These are phyloP conservation scores for Fusarium nisikadoi DNA, from an alignment of 2,329 filamentous ascomycete genomes.

Conservation along the genomic window DNA sequence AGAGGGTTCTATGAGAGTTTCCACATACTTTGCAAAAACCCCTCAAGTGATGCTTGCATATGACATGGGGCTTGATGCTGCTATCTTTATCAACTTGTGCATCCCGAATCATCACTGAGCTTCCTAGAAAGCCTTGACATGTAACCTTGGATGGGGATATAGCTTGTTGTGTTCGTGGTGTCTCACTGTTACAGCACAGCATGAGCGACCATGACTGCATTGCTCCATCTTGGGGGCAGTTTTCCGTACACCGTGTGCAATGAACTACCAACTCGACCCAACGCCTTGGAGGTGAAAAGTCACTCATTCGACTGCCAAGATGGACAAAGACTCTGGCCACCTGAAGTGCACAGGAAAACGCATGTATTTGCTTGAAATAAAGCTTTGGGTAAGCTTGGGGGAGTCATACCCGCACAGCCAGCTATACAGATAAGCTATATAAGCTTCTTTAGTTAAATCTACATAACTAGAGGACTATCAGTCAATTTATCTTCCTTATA, in stretches of 20 bases:
- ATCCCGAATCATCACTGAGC: slow-evolving; percentile 4
- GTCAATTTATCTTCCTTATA: no score
- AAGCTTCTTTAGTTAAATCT: no score
- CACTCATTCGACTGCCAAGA: slow-evolving; percentile 21
- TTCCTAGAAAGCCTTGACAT: neutral
- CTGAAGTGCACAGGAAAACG: neutral
- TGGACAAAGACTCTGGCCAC: neutral
- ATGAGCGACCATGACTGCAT: slow-evolving; percentile 10
- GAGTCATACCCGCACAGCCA: no score
- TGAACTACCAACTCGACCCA: slow-evolving; percentile 2
- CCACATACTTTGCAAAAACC: neutral
- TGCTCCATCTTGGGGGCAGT: slow-evolving; percentile 6
- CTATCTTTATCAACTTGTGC: slow-evolving; percentile 30
- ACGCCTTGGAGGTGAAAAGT: slow-evolving; percentile 13
- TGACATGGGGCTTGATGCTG: slow-evolving; percentile 3
- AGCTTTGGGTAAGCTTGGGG: no score
- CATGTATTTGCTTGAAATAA: neutral
- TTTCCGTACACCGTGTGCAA: slow-evolving; percentile 13
- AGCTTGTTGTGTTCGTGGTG: slow-evolving; percentile 10
- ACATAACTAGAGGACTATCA: no score
- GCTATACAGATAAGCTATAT: no score
- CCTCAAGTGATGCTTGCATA: neutral
- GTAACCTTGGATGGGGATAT: neutral
- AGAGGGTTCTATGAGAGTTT: neutral
- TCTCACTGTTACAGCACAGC: slow-evolving; percentile 13